phyloP scores from a whole-genome alignment of 2,329 filamentous ascomycete genomes.

The Botrytis pseudocinerea region DNA sequence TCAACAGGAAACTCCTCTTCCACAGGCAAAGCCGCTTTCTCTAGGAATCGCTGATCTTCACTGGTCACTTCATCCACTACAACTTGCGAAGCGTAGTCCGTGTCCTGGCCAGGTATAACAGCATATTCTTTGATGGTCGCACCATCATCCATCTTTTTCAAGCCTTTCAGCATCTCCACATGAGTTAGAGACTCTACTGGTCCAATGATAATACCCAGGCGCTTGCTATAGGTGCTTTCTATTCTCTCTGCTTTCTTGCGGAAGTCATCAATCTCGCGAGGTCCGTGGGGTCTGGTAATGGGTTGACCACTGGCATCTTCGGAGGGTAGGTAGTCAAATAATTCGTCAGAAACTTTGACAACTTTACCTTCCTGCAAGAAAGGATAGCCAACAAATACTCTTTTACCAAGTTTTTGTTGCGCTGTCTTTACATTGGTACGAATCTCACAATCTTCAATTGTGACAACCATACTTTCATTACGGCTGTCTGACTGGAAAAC shows the following conservation, averaged over 20 bases:
- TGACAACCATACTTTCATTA: conserved; percentile 95
- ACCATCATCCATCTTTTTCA: conserved; percentile 87
- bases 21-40: conserved; percentile 82
- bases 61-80: conserved; percentile 88
- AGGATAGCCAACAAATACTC: conserved; percentile 89
- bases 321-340: conserved; percentile 82
- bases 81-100: conserved; percentile 86
- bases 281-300: conserved; percentile 68
- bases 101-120: conserved; percentile 79
- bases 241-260: conserved; percentile 80
- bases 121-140: conserved; percentile 92
- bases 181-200: conserved; percentile 85
- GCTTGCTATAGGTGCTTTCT: conserved; percentile 85
- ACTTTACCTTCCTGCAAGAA: conserved; percentile 95
- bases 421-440: conserved; percentile 71
- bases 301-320: conserved; percentile 62
- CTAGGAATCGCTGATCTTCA: conserved; percentile 89
- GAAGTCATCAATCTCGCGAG: conserved; percentile 78
- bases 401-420: conserved; percentile 77
- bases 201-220: conserved; percentile 84
- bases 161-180: conserved; percentile 89
- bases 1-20: conserved; percentile 87
- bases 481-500: conserved; percentile 95
- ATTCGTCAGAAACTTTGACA: conserved; percentile 83
- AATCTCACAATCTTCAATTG: conserved; percentile 71